A percentile compares a stretch with the other conserved stretches of the same genome.
Conservation (phyloP, 202 grass and related monocot genomes). For the Setaria italica region DNA sequence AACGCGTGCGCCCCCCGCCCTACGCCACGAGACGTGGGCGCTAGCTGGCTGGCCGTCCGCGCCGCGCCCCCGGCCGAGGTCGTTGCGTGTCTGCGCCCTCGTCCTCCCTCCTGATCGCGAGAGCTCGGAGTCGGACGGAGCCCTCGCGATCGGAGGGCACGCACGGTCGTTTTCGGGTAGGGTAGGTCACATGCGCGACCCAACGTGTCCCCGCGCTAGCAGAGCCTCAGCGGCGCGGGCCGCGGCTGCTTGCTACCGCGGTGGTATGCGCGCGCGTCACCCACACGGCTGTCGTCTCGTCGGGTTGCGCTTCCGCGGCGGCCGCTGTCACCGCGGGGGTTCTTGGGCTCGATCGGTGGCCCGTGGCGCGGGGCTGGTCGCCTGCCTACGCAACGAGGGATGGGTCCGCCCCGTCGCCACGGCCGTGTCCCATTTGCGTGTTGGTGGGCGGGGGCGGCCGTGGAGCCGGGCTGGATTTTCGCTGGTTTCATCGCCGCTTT, state of each 20-base stretch:
- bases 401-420: background rate
- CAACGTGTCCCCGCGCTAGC: background rate
- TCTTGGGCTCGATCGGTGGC: background rate
- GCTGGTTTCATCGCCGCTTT: background rate
- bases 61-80: background rate
- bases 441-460: background rate
- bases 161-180: conserved; percentile 48
- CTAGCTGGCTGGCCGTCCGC: background rate
- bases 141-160: background rate
- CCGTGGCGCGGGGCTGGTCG: background rate
- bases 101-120: background rate
- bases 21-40: background rate
- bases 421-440: conserved; percentile 26
- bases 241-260: too few species aligned
- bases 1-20: background rate
- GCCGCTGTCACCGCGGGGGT: background rate
- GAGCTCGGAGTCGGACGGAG: background rate
- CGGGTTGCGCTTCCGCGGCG: conserved; percentile 13
- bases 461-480: conserved; percentile 4
- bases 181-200: conserved; percentile 35
- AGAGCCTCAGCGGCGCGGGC: too few species aligned
- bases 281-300: conserved; percentile 23
- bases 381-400: background rate
- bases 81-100: conserved; percentile 41
- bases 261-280: conserved; percentile 6